These are phyloP conservation scores for Penstemon barbatus DNA, from an alignment of 257 asterid genomes.

Conservation along the genomic window DNA sequence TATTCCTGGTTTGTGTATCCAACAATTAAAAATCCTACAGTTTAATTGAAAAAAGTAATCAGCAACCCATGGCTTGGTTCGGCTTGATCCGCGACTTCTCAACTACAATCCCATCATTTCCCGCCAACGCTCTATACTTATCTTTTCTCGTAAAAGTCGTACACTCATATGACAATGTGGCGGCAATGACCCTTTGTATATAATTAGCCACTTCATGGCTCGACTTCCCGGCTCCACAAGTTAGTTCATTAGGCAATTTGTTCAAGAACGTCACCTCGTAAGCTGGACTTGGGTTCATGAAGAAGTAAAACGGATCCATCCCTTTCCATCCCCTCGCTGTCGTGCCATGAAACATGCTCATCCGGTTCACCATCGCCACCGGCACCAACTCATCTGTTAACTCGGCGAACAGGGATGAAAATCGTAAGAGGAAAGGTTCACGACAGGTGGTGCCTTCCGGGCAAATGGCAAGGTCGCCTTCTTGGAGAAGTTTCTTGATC, in stretches of 20 bases:
- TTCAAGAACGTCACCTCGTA: slow-evolving; percentile 72
- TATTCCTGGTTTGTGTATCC: too few relatives aligned
- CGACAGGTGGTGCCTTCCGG: slow-evolving; percentile 55
- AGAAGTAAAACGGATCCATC: slow-evolving; percentile 76
- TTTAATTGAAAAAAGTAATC: not conserved
- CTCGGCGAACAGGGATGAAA: slow-evolving; percentile 51
- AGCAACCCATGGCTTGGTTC: slow-evolving; percentile 47
- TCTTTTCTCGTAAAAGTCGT: slow-evolving; percentile 81
- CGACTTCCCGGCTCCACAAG: slow-evolving; percentile 61
- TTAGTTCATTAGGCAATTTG: slow-evolving; percentile 54
- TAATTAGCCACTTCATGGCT: slow-evolving; percentile 80
- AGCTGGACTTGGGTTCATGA: slow-evolving; percentile 85
- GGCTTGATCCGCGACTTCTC: slow-evolving; percentile 35
- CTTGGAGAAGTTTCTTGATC: slow-evolving; percentile 37
- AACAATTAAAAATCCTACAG: too few relatives aligned
- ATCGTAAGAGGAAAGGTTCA: slow-evolving; percentile 48
- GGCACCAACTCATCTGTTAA: slow-evolving; percentile 48
- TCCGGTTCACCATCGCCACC: slow-evolving; percentile 41
- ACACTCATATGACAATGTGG: slow-evolving; percentile 66
- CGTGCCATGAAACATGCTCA: slow-evolving; percentile 62
- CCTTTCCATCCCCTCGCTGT: slow-evolving; percentile 91
- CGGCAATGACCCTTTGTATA: slow-evolving; percentile 66
- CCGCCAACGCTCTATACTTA: slow-evolving; percentile 74
- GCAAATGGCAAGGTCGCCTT: slow-evolving; percentile 43
- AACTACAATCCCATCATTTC: slow-evolving; percentile 66